Base-by-base conservation (phyloP, 768 basidiomycete species). In the Auricularia sp. region DNA sequence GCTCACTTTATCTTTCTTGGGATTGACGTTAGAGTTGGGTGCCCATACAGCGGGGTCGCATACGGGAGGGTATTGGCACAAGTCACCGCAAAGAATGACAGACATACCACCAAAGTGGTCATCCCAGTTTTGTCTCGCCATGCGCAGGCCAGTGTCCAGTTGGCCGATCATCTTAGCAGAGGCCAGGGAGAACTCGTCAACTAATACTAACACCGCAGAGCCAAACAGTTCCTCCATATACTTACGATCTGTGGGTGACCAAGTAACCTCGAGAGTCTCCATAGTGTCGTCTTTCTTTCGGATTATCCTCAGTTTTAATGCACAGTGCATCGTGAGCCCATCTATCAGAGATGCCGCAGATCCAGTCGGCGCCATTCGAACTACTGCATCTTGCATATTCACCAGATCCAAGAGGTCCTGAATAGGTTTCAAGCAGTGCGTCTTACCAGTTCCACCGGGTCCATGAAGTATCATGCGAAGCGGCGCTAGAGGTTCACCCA, bases 361-460 rank as follows among this genome's bases (percentile, higher is more conserved):
- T 0, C 75, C 75, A 7, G 75, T 75, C 0, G 72, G 74, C 3
- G 73, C 74, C 1, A 75, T 23, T 35, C 68, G 74, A 2, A 72
- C 29, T 11, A 76, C 69, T 3, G 65, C 60, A 59, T 76, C 69
- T 0, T 18, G 67, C 47, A 61, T 65, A 1, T 69, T 65, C 61
- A 70, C 72, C 1, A 36, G 34, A 1, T 34, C 42, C 72, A 76
- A 73, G 0, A 76, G 63, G 0, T 21, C 3, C 36, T 71, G 59
- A 0, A 77, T 58, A 1, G 74, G 72, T 18, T 68, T 56, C 1
- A 74, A 71, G 33, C 74, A 69, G 58, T 75, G 70, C 7, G 71
- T 76, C 64, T 76, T 77, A 6, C 74, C 74, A 35, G 73, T 75
- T 0, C 74, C 74, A 2, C 73, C 75, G 3, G 74, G 72, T 1